Evolutionary conservation across 345 rosid species (phyloP).

Genomic region (Eutrema heterophyllum): DNA sequence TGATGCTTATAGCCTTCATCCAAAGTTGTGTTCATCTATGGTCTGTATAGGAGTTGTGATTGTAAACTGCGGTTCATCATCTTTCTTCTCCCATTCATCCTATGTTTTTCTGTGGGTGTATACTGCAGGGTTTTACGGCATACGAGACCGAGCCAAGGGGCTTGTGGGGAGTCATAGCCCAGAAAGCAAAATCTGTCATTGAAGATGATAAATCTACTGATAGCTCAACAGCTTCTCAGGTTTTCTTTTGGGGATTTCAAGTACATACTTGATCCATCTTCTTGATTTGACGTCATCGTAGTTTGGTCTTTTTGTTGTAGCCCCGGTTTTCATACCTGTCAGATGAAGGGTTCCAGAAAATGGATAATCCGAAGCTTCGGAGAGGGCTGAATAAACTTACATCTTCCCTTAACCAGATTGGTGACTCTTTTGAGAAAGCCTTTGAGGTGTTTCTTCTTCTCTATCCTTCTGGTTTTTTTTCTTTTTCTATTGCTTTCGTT

Average conservation of each 20-base stretch:
- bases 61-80: neutral
- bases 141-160: conserved; percentile 54
- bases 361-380: conserved; percentile 58
- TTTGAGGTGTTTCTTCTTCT: conserved; percentile 48
- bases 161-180: conserved; percentile 75
- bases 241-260: conserved; percentile 25
- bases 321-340: conserved; percentile 32
- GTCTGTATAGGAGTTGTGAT: neutral
- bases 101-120: neutral
- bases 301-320: conserved; percentile 20
- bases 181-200: conserved; percentile 68
- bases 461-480: neutral
- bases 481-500: neutral
- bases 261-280: neutral
- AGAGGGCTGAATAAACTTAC: conserved; percentile 63
- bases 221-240: conserved; percentile 38
- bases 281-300: neutral
- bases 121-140: conserved; percentile 56
- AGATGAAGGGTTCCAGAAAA: conserved; percentile 44
- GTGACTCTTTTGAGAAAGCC: conserved; percentile 80
- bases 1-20: neutral
- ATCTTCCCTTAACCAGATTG: conserved; percentile 73
- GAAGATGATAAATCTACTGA: conserved; percentile 56
- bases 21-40: neutral
- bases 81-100: conserved; percentile 3